Base-by-base conservation (phyloP, 2,329 filamentous ascomycete genomes). In the Talaromyces islandicus region DNA sequence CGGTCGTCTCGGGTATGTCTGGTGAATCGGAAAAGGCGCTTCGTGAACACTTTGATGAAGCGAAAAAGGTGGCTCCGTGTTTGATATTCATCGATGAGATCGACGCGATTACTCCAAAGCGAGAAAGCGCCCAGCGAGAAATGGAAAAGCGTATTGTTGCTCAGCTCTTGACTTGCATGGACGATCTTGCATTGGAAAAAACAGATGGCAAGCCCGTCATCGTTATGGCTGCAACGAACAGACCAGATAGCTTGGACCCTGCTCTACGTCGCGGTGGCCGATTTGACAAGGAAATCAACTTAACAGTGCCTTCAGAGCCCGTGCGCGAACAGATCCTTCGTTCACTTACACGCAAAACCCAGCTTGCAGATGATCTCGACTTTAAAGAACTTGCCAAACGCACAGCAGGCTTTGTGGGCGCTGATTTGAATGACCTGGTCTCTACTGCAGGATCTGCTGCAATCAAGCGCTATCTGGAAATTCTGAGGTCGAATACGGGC, bases 31-130 rank as follows among this genome's bases (percentile, higher is more conserved):
- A 96, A 73, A 92, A 92, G 77, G 91, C 91, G 62, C 85, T 96
- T 29, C 82, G 91, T 38, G 90, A 93, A 65, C 82, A 91, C 54
- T 95, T 95, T 63, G 92, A 97, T 12, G 90, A 94, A 69, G 94
- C 94, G 0, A 91, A 90, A 71, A 84, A 85, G 59, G 82, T 92
- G 41, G 92, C 93, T 0, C 94, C 94, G 0, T 96, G 91, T 68
- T 81, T 99, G 5, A 83, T 99, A 4, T 95, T 97, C 69, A 89
- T 97, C 60, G 92, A 96, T 66, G 89, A 96, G 66, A 90, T 97
- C 57, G 92, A 99, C 73, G 88, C 89, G 4, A 94, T 97, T 67
- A 90, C 92, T 55, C 90, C 90, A 0, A 96, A 95, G 72, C 83
- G 89, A 59, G 91, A 96, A 64, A 90, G 85, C 58, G 86, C 89